phyloP scores from a whole-genome alignment of 331 rosid species.

The Quercus tomentella region DNA sequence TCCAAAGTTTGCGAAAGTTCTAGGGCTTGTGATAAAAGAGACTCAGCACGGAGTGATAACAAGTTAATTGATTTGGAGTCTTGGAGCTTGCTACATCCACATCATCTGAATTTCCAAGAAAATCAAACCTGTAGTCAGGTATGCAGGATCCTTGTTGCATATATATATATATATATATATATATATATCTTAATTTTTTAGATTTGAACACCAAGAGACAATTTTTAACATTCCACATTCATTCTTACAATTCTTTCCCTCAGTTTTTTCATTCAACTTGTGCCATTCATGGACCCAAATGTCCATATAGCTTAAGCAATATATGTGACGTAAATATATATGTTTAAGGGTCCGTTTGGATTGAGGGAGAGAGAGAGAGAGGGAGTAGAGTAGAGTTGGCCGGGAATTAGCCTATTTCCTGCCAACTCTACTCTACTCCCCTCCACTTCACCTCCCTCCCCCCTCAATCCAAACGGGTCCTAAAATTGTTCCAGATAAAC shows the following conservation, averaged over 20 bases:
- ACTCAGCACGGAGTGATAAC: neutral
- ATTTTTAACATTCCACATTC: neutral
- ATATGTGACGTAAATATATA: neutral
- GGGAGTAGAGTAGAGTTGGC: no score
- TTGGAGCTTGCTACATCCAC: neutral
- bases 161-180: neutral
- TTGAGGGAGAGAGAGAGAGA: no score
- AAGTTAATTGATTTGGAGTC: neutral
- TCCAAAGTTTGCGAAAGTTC: slow-evolving; percentile 4
- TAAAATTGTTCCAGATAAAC: neutral
- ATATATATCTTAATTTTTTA: neutral
- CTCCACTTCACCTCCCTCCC: no score
- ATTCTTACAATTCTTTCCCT: no score
- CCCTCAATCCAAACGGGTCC: no score
- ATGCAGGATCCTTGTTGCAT: neutral
- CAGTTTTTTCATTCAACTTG: no score
- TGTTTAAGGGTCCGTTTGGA: neutral
- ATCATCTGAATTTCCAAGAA: neutral
- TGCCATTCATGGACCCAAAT: neutral
- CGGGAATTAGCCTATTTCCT: no score
- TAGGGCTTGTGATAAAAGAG: slow-evolving; percentile 13
- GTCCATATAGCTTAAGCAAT: neutral
- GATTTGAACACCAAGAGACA: neutral
- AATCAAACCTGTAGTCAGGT: neutral
- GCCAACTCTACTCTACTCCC: no score